Conservation (phyloP, 345 rosid species). For the Viola odorata region DNA sequence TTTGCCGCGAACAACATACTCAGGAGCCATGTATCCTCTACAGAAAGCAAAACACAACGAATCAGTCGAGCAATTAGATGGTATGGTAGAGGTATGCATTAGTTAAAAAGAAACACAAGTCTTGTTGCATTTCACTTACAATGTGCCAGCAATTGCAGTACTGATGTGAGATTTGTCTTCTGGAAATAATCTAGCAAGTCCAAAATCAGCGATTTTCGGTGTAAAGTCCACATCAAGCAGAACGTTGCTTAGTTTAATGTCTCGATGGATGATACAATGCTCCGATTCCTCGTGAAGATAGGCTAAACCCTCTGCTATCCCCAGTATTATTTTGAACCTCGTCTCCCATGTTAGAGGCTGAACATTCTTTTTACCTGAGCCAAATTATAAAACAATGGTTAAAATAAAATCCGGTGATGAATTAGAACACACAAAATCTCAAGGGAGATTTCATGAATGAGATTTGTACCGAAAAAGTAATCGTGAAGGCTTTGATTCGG, state of each 20-base stretch:
- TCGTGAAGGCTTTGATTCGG: conserved; percentile 75
- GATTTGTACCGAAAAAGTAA: conserved; percentile 46
- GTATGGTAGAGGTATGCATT: too few species aligned
- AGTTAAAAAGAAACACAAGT: neutral
- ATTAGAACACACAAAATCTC: neutral
- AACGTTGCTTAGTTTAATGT: conserved; percentile 72
- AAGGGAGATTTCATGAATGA: conserved; percentile 4
- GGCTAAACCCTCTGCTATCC: conserved; percentile 75
- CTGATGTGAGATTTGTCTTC: conserved; percentile 65
- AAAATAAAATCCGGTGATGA: neutral
- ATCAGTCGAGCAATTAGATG: neutral
- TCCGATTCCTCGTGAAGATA: conserved; percentile 75
- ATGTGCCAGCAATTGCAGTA: conserved; percentile 79
- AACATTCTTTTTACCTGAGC: conserved; percentile 42
- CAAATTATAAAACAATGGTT: conserved; percentile 4
- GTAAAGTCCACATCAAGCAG: conserved; percentile 62
- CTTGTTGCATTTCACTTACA: conserved; percentile 38
- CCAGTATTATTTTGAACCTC: conserved; percentile 53
- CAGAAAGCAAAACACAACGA: neutral
- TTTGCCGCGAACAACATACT: conserved; percentile 65
- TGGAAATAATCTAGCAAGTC: conserved; percentile 72
- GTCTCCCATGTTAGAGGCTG: conserved; percentile 47
- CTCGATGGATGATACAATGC: conserved; percentile 82
- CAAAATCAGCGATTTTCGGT: conserved; percentile 88
- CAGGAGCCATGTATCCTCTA: conserved; percentile 97